These are phyloP conservation scores for Chionographis japonica DNA, from an alignment of 106 monocot genomes.

Conservation along the genomic window DNA sequence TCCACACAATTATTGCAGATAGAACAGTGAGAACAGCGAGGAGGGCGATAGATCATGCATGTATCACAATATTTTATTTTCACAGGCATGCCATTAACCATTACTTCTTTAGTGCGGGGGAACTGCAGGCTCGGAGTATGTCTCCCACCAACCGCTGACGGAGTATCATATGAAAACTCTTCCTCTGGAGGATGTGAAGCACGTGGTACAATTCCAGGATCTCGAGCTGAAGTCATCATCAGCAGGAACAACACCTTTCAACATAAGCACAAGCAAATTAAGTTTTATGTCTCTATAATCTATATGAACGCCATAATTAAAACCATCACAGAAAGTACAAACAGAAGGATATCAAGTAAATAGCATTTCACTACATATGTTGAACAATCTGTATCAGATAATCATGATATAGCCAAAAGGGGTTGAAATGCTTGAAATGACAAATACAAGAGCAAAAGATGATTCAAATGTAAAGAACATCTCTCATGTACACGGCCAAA, in stretches of 20 bases:
- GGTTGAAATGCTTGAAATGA: too few species aligned
- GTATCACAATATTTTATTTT: slow-evolving; percentile 93
- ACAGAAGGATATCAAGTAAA: too few species aligned
- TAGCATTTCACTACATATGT: too few species aligned
- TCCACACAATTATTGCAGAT: slow-evolving; percentile 98
- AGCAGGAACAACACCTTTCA: slow-evolving; percentile 55
- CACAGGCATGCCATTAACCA: slow-evolving; percentile 62
- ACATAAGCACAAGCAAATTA: too few species aligned
- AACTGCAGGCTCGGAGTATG: slow-evolving; percentile 58
- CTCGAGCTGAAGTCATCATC: slow-evolving; percentile 69
- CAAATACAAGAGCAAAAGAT: too few species aligned
- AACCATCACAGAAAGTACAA: too few species aligned
- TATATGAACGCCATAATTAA: too few species aligned
- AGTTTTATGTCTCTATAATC: too few species aligned
- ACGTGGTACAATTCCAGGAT: slow-evolving; percentile 85
- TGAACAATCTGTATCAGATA: too few species aligned
- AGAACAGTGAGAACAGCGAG: slow-evolving; percentile 91
- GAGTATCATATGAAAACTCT: slow-evolving; percentile 56
- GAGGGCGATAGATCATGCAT: slow-evolving; percentile 93
- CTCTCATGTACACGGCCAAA: too few species aligned
- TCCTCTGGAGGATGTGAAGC: slow-evolving; percentile 88
- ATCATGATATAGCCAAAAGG: too few species aligned
- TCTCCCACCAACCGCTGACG: slow-evolving; percentile 28
- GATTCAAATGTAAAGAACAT: too few species aligned
- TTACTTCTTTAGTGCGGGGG: slow-evolving; percentile 73